Evolutionary conservation across 2,329 filamentous ascomycete species (phyloP), one percentile per base, ranked within the genome.

Genomic region (Cladorrhinum sp.): DNA sequence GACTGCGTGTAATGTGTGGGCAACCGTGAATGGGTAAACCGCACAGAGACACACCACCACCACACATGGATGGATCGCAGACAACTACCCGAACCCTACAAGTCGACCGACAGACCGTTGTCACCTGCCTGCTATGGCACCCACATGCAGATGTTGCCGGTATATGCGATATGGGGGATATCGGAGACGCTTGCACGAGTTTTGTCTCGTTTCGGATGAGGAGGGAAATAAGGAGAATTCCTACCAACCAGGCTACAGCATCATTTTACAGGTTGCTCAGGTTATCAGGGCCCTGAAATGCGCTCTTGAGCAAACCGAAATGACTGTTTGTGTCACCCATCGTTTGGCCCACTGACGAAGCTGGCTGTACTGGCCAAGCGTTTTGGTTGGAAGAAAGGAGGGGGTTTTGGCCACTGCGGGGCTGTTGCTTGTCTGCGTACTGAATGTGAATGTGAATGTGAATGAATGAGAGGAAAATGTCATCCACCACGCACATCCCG

Each of bases 381-480:
- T 45, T 45, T 45, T 45, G 41, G 41, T 45, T 45, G 49, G 24
- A 25, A 25, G 49, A 25, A 48, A 25, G 24, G 20, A 16, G 23
- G 24, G 49, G 49, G n/a, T 22, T 55, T 56, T 56, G 53, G 53
- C 53, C 53, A 49, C 53, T 56, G 53, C 53, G 53, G 53, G 53
- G 53, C 53, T 41, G 50, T 32, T 32, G 22, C 16, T 22, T 18
- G 6, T 41, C 36, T 41, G 36, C 36, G 36, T 41, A 7, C 16
- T n/a, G n/a, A n/a, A n/a, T n/a, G n/a, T n/a, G n/a, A 6, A 6
- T 32, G 27, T 32, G 27, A 32, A 12, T 6, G 41, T 45, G n/a
- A 45, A 22, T 45, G n/a, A 45, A 5, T 45, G 41, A 13, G 10
- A 45, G 8, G n/a, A 12, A 20, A 22, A 45, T 45, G 41, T 18